Evolutionary conservation across 192 early-diverging fungal species (phyloP).

Genomic region (Coemansia javaensis): DNA sequence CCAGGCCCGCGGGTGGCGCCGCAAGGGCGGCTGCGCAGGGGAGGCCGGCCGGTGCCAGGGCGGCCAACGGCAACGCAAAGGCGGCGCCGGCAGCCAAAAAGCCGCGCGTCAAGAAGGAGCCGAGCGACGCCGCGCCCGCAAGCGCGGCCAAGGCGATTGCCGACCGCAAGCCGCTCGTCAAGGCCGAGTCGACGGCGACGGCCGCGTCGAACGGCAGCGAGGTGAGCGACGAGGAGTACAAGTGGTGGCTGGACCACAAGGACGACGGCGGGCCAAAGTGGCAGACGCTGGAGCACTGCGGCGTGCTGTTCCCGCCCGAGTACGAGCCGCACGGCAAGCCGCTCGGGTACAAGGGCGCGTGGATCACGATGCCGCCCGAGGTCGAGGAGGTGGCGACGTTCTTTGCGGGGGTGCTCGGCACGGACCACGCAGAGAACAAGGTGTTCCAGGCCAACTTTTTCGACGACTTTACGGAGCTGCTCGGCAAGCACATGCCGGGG

Average conservation of each 20-base stretch:
- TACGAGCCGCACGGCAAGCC: constrained; percentile 87
- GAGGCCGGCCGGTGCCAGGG: not conserved
- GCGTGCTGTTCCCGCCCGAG: constrained; percentile 84
- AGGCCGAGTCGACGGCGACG: constrained; percentile 29
- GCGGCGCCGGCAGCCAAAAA: constrained; percentile 2
- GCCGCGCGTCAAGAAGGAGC: constrained; percentile 15
- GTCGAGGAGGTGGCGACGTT: constrained; percentile 95
- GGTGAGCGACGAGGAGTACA: constrained; percentile 55
- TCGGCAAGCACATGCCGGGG: constrained; percentile 59
- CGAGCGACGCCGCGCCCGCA: not conserved
- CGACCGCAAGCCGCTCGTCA: constrained; percentile 34
- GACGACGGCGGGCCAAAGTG: constrained; percentile 72
- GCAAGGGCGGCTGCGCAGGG: constrained; percentile 12
- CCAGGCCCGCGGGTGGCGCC: not conserved
- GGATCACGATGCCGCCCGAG: constrained; percentile 60
- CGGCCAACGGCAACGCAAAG: constrained; percentile 12
- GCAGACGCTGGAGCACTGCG: constrained; percentile 80
- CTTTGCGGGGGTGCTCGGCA: constrained; percentile 81
- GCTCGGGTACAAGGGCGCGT: constrained; percentile 80
- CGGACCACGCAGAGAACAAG: constrained; percentile 77
- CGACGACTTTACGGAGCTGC: constrained; percentile 70
- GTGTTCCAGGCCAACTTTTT: constrained; percentile 93
- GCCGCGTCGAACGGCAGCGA: constrained; percentile 28
- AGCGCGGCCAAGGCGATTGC: constrained; percentile 11
- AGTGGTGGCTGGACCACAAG: constrained; percentile 68